Evolutionary conservation across 208 protist genomes (phyloP), one percentile per base, ranked within the genome.

Genomic region (Porcisia hertigi): DNA sequence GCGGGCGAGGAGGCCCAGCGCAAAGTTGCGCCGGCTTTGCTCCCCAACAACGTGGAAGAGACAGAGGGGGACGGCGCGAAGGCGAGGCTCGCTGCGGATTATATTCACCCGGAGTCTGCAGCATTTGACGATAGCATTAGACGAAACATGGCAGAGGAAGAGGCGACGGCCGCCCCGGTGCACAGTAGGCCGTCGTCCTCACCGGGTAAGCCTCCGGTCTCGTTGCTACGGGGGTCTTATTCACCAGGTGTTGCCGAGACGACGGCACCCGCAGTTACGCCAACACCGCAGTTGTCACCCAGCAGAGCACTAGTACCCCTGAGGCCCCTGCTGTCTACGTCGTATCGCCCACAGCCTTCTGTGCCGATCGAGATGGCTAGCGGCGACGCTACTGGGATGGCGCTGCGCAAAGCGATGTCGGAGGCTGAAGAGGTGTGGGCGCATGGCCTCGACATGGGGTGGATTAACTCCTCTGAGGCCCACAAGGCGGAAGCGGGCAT

Each of bases 321-420:
- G 63, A 52, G 9, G 23, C 20, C 41, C 6, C 36, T 36, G 63
- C 41, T n/a, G 30, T 49, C 63, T 30, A 30, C 41, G 41, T 18
- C 63, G 41, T 49, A 49, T 49, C 41, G 63, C 39, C 20, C 47
- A 16, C 45, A 76, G 47, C n/a, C 55, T 49, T 20, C 72, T 43
- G 5, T 76, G n/a, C 43, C 59, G 18, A 54, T 41, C n/a, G 60
- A 18, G 25, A 49, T 69, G 3, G 8, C 72, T 23, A 12, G 43
- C 25, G 23, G 30, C 66, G 66, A 71, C 47, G 66, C 47, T n/a
- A 71, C 66, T 5, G 54, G 66, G 14, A 49, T 57, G 49, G 66
- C 66, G 11, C 47, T 71, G 66, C 45, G 47, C 14, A 53, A 71
- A 57, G 66, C 66, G 18, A 71, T 71, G 12, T n/a, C 4, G 8